Conservation (phyloP, 1,284 basidiomycete species). For the Lentinus polychrous region DNA sequence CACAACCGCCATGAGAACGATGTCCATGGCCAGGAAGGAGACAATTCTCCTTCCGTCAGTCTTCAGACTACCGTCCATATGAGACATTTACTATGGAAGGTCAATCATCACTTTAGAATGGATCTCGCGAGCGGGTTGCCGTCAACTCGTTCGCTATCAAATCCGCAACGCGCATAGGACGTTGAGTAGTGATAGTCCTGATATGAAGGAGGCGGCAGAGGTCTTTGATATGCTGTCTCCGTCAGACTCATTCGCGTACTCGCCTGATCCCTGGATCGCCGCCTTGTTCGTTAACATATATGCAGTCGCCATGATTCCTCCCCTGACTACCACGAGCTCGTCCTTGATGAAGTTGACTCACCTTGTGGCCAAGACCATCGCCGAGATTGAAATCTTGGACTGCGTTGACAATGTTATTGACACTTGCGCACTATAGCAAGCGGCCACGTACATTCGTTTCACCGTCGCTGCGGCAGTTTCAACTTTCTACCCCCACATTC, state of each 20-base stretch:
- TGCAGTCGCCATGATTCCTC: constrained; percentile 23
- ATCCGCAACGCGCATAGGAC: constrained; percentile 27
- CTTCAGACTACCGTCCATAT: no score
- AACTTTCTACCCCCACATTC: constrained; percentile 22
- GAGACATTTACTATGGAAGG: no score
- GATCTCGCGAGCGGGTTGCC: constrained; percentile 23
- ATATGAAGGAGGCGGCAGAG: constrained; percentile 31
- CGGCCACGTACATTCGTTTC: constrained; percentile 18
- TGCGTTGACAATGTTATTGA: constrained; percentile 27
- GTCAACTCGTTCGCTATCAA: constrained; percentile 26
- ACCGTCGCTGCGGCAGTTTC: constrained; percentile 18
- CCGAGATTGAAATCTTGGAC: constrained; percentile 29
- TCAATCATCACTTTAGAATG: constrained; percentile 20
- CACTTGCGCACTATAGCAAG: constrained; percentile 16
- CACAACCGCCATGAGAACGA: no score
- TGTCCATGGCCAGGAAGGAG: no score
- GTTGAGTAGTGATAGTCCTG: constrained; percentile 21
- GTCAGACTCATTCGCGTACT: constrained; percentile 30
- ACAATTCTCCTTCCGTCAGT: no score
- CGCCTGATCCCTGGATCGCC: constrained; percentile 27
- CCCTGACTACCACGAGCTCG: constrained; percentile 15
- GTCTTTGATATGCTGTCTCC: not conserved
- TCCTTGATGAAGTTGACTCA: constrained; percentile 22
- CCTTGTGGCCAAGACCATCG: constrained; percentile 27
- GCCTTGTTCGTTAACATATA: constrained; percentile 28